Evolutionary conservation across 2,329 filamentous ascomycete species (phyloP), one percentile per base, ranked within the genome.

Genomic region (Myotisia sp.): DNA sequence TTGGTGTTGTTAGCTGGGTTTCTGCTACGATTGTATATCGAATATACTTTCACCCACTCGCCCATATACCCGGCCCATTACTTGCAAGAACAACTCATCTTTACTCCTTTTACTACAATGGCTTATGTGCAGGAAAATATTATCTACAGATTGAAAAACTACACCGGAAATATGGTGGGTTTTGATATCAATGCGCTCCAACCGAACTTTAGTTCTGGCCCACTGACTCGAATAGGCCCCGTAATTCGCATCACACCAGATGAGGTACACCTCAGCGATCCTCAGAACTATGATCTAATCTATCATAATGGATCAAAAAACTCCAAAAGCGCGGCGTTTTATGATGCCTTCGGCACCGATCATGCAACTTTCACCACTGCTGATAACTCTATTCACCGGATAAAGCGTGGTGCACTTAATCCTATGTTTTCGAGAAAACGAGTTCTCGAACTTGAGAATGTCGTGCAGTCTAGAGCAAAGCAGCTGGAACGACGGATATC

Each of bases 361-460:
- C 41, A 44, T 21, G 42, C 50, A 35, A 50, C 55, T 41, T 59
- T 55, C 33, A 43, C 46, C 5, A 52, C 48, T 2, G 33, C 40
- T 29, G 38, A 44, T 34, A 41, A 47, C 32, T 34, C 46, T 24
- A 38, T 45, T 6, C 50, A 52, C 37, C 47, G 47, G 6, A 37
- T 44, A 7, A 43, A 48, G 21, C 38, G 48, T 26, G 46, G 43
- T 17, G 45, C 47, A 10, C 39, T 52, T 30, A 50, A 41, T 32
- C 44, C 44, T 19, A 51, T 47, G 38, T 53, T 52, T 37, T 50
- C 48, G 5, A 41, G 37, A 20, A 17, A 36, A 18, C 38, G 42
- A 7, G 41, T 49, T 4, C 33, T 28, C 12, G 40, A 34, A 18
- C 46, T 43, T 16, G 45, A 43, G 30, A 31, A 27, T 6, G 29